A percentile compares a stretch with the other conserved stretches of the same genome.
Conservation (phyloP, 73 alveolate genomes). For the Breviolum minutum region DNA sequence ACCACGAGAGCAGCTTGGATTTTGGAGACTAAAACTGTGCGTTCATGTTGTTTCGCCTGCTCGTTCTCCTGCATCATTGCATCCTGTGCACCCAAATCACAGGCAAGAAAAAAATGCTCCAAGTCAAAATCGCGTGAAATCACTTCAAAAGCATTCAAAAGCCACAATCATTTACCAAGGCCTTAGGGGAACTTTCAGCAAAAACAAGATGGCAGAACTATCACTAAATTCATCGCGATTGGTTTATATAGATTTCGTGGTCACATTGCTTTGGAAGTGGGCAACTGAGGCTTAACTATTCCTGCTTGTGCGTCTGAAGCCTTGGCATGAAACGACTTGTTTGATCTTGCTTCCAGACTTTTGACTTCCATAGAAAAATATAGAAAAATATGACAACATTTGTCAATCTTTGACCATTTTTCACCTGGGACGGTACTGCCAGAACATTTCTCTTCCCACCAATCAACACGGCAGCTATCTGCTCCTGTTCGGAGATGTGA, state of each 20-base stretch:
- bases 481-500: constrained; percentile 86
- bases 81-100: not conserved
- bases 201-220: not conserved
- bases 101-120: too few species aligned
- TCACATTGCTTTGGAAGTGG: too few species aligned
- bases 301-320: too few species aligned
- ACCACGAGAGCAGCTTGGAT: not conserved
- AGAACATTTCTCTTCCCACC: not conserved
- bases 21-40: not conserved
- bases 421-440: not conserved
- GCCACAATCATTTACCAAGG: not conserved
- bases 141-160: too few species aligned
- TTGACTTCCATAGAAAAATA: not conserved
- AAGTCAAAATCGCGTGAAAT: not conserved
- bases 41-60: not conserved
- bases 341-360: not conserved
- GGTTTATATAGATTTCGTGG: too few species aligned
- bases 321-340: not conserved
- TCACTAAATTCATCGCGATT: not conserved
- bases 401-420: not conserved
- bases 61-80: constrained; percentile 92
- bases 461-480: not conserved
- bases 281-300: too few species aligned
- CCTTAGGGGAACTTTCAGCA: too few species aligned
- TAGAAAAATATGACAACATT: too few species aligned